Conservation (phyloP, 495 filamentous ascomycete species). For the Lophiotrema nucula region DNA sequence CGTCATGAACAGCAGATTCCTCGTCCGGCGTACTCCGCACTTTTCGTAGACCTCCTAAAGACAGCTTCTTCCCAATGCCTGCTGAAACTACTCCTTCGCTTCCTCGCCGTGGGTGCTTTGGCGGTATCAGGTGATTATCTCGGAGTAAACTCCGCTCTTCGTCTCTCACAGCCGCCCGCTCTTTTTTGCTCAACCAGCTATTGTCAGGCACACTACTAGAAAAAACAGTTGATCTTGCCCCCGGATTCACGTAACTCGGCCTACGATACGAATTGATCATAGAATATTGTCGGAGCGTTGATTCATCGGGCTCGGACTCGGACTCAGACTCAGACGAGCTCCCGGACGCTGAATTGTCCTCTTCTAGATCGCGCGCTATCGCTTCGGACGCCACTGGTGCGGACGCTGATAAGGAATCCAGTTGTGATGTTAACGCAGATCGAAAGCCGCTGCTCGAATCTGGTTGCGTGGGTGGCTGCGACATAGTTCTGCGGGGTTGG, state of each 20-base stretch:
- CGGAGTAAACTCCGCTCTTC: constrained; percentile 74
- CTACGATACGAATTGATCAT: constrained; percentile 70
- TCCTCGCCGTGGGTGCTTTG: constrained; percentile 52
- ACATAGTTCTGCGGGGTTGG: background rate
- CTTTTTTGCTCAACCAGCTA: constrained; percentile 55
- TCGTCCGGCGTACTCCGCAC: constrained; percentile 38
- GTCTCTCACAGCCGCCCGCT: constrained; percentile 61
- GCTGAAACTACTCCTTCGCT: constrained; percentile 21
- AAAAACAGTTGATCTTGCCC: constrained; percentile 55
- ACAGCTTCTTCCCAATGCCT: constrained; percentile 26
- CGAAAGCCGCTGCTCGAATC: background rate
- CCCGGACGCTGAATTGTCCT: constrained; percentile 34
- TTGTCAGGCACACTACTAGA: constrained; percentile 49
- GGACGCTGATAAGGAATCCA: constrained; percentile 23
- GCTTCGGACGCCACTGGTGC: constrained; percentile 65
- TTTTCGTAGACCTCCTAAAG: constrained; percentile 18
- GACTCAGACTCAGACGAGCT: constrained; percentile 28
- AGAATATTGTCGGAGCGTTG: constrained; percentile 50
- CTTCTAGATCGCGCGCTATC: constrained; percentile 68
- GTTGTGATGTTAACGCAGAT: constrained; percentile 14
- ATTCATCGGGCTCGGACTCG: constrained; percentile 48
- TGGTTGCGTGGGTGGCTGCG: constrained; percentile 1
- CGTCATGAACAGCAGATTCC: constrained; percentile 23
- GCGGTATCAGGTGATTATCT: constrained; percentile 72
- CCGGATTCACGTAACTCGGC: constrained; percentile 55